Base-by-base conservation (phyloP, 257 asterid genomes). In the Ocimum tenuiflorum region DNA sequence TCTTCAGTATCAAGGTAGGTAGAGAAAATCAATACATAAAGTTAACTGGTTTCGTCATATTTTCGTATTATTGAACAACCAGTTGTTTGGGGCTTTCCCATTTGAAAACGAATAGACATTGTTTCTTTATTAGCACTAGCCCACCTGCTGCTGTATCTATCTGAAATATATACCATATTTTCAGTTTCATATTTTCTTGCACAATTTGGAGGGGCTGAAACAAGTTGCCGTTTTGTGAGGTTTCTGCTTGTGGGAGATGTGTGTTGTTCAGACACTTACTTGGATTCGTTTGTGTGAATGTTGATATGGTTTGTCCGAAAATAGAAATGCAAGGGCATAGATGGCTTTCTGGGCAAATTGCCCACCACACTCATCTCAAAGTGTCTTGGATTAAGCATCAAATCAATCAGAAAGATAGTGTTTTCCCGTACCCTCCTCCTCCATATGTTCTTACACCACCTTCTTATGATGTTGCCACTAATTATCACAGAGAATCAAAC, bases 1-100 rank as follows among this genome's bases (percentile, higher is more conserved):
- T 46, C 79, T 80, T 72, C 72, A 62, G 76, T 70, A 74, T 74
- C 85, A 78, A 79, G 81, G 83, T 85, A 73, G 85, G 91, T 87
- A 78, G 81, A 80, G 79, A 59, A 70, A 17, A 19, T 15, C 18
- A 6, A 75, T 65, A 78, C 73, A 69, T 66, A 62, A 69, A 74
- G 75, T 62, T 79, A 31, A 63, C 68, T 62, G 68, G 77, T 71
- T 65, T 71, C 78, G 78, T 82, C 86, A 65, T 78, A 53, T 70
- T 68, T 65, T 71, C 65, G 14, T 63, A 54, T 72, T 71, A 67
- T 76, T 77, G 79, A 69, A 65, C 64, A 58, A 36, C 31, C 35
- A 38, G 64, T 58, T 27, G 41, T n/a, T 64, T 71, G 73, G 70
- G 67, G 53, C 1, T 42, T 65, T 71, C 17, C 73, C 24, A 23